Conservation (phyloP, 1,284 basidiomycete genomes). For the Mycena sp. region DNA sequence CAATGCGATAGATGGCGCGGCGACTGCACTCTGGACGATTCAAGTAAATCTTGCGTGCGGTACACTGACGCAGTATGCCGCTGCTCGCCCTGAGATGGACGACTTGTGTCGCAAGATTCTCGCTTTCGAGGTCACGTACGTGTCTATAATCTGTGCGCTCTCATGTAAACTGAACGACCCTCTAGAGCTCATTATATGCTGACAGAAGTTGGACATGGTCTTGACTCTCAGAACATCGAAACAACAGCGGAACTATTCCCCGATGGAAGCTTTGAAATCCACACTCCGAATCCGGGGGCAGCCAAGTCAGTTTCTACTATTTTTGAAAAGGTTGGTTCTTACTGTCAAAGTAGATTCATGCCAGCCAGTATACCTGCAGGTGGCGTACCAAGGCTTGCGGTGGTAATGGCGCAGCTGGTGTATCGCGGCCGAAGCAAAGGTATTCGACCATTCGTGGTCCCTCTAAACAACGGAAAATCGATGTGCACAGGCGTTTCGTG, state of each 20-base stretch:
- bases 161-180: not conserved
- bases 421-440: constrained; percentile 37
- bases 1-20: constrained; percentile 47
- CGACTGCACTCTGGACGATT: constrained; percentile 48
- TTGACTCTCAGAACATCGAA: constrained; percentile 51
- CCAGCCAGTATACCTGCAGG: constrained; percentile 50
- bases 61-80: constrained; percentile 47
- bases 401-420: constrained; percentile 43
- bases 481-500: constrained; percentile 41
- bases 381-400: constrained; percentile 38
- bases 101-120: constrained; percentile 42
- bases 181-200: constrained; percentile 51
- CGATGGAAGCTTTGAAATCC: constrained; percentile 46
- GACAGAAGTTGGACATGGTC: constrained; percentile 54
- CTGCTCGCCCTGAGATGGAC: constrained; percentile 42
- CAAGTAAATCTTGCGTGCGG: constrained; percentile 56
- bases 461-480: constrained; percentile 37
- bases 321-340: not conserved
- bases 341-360: constrained; percentile 50
- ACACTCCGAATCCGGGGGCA: constrained; percentile 46
- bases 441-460: constrained; percentile 41
- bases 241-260: constrained; percentile 49
- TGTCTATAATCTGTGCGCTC: not conserved
- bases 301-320: constrained; percentile 45
- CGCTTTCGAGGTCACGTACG: constrained; percentile 37